These are phyloP conservation scores for Leishmania lainsoni DNA, from an alignment of 208 protist genomes.

Conservation along the genomic window DNA sequence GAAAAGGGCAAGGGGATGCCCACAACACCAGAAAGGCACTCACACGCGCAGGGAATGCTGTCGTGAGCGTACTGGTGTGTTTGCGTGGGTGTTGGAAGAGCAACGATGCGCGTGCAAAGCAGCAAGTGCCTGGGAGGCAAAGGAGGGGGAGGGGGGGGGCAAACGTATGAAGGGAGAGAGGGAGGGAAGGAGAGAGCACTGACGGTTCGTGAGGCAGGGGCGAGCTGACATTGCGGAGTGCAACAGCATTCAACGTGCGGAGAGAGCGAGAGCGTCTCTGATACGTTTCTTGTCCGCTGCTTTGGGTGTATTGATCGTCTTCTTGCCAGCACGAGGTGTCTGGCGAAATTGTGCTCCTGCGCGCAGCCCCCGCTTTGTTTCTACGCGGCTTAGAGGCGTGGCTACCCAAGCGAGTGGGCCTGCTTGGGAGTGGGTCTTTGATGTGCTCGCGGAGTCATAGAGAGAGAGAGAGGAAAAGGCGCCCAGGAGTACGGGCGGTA, in stretches of 20 bases:
- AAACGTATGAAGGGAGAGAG: constrained; percentile 5
- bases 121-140: constrained; percentile 18
- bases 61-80: background rate
- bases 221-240: no score
- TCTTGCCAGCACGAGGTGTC: background rate
- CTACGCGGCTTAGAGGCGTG: background rate
- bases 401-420: background rate
- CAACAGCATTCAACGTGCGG: no score
- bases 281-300: background rate
- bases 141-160: background rate
- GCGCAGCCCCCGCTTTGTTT: background rate
- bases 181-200: background rate
- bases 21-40: background rate
- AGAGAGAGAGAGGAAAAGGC: background rate
- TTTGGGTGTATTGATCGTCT: background rate
- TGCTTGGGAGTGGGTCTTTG: background rate
- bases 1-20: constrained; percentile 18
- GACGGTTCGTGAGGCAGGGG: background rate
- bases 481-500: background rate
- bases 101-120: constrained; percentile 3
- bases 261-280: background rate
- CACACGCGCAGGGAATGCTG: background rate
- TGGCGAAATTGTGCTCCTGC: background rate
- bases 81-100: no score
- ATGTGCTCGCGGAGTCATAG: background rate